A percentile compares a stretch with the other conserved stretches of the same genome.
phyloP scores from a whole-genome alignment of 2,329 filamentous ascomycete genomes.

The Trichoderma aggressivum region DNA sequence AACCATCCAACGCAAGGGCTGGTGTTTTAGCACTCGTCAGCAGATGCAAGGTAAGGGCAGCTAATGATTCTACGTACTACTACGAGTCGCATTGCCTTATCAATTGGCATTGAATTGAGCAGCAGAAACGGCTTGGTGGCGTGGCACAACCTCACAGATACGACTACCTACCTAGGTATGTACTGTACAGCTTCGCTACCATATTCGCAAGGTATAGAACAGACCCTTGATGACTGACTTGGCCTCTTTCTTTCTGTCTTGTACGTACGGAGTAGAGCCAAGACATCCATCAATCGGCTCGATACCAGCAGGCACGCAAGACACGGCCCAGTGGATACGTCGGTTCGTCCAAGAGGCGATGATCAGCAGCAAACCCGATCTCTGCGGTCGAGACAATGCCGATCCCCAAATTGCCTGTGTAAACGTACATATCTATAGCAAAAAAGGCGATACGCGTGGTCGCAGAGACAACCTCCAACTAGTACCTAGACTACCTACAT shows the following conservation, averaged over 20 bases:
- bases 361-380: constrained; percentile 12
- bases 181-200: too few relatives aligned
- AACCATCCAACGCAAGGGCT: not conserved
- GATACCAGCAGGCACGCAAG: not conserved
- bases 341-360: constrained; percentile 4
- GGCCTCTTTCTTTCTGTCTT: too few relatives aligned
- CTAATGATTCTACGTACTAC: not conserved
- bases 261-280: not conserved
- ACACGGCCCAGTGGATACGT: not conserved
- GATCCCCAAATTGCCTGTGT: not conserved
- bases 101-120: not conserved
- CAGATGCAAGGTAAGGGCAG: constrained; percentile 5
- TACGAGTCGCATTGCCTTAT: not conserved
- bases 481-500: not conserved
- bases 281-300: not conserved
- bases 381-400: not conserved
- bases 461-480: not conserved
- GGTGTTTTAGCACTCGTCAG: constrained; percentile 7
- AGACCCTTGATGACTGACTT: too few relatives aligned
- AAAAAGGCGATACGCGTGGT: not conserved
- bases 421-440: not conserved
- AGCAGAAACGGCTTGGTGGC: not conserved
- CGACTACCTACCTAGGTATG: too few relatives aligned
- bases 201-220: too few relatives aligned
- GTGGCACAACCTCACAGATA: not conserved